Evolutionary conservation across 169 alveolate genomes (phyloP), one percentile per base, ranked within the genome.

Genomic region (Eimeria tenella): DNA sequence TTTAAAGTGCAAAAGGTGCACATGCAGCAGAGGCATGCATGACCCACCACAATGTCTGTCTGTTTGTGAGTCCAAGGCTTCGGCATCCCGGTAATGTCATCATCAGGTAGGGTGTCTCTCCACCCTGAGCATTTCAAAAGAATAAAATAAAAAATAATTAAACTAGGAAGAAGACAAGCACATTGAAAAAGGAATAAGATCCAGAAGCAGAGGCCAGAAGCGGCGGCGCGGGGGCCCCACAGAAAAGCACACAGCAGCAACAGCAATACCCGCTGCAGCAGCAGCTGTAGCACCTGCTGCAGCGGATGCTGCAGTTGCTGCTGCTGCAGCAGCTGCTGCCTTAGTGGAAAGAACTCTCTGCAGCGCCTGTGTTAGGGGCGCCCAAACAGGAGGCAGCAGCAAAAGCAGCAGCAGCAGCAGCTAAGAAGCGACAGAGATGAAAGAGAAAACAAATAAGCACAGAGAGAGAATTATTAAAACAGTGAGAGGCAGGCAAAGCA

Each of bases 1-100:
- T 31, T 31, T 31, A 31, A 31, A 1, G 42, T 2, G 42, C 42
- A 58, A n/a, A n/a, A n/a, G n/a, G n/a, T n/a, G 15, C n/a, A 58
- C n/a, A 58, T 10, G 9, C 15, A 10, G 19, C n/a, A n/a, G n/a
- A n/a, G n/a, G n/a, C n/a, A n/a, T n/a, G n/a, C n/a, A 42, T 9
- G 9, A 15, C 93, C 50, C 68, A 87, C 93, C 49, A 55, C 19
- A 7, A 87, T n/a, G 19, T 87, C 93, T 53, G 75, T 21, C 71
- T 56, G 53, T 17, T 77, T 70, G 93, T 87, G 93, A 23, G 93
- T 87, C 93, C 93, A 87, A 13, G 93, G 93, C 8, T 17, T 23
- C 25, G 93, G 86, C 83, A 87, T 65, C 75, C 58, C 93, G 56
- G 23, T 74, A 19, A 52, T 63, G 58, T 87, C 93, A 13, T 55